These are phyloP conservation scores for Theileria parva DNA, from an alignment of 169 alveolate species.

Conservation along the genomic window DNA sequence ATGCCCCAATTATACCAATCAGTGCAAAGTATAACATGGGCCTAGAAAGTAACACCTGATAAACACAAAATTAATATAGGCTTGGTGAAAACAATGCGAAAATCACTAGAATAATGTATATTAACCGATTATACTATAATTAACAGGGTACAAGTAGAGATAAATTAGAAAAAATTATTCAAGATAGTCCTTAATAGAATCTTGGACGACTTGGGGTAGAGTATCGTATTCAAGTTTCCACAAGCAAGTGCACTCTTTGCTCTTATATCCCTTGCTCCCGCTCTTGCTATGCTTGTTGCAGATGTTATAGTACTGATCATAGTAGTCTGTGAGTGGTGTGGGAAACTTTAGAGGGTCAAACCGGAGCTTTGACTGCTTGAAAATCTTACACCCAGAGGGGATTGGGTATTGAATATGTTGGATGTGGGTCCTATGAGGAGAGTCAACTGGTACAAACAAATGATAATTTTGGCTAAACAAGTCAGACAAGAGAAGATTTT, in stretches of 20 bases:
- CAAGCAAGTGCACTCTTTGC: slow-evolving; percentile 1
- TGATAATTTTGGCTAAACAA: slow-evolving; percentile 62
- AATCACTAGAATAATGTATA: slow-evolving; percentile 1
- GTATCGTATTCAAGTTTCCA: background rate
- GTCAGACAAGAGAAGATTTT: slow-evolving; percentile 72
- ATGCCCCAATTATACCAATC: slow-evolving; percentile 7
- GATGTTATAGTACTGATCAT: slow-evolving; percentile 37
- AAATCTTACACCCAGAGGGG: slow-evolving; percentile 69
- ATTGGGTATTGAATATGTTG: slow-evolving; percentile 70
- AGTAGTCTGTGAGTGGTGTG: slow-evolving; percentile 53
- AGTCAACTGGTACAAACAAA: slow-evolving; percentile 71
- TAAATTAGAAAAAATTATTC: slow-evolving; percentile 11
- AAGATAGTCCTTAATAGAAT: background rate
- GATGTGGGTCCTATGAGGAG: slow-evolving; percentile 77
- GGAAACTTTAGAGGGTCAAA: slow-evolving; percentile 55
- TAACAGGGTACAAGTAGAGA: background rate
- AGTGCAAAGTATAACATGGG: slow-evolving; percentile 19
- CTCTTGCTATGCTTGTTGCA: background rate
- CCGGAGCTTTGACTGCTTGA: slow-evolving; percentile 61
- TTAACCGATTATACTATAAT: background rate
- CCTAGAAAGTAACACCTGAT: background rate
- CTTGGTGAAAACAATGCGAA: slow-evolving; percentile 21
- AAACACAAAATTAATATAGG: background rate
- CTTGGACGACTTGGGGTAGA: background rate
- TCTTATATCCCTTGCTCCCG: background rate